A percentile compares a stretch with the other conserved stretches of the same genome.
These are phyloP conservation scores for Monosporascus sp. DNA, from an alignment of 2,329 filamentous ascomycete genomes.

Conservation along the genomic window DNA sequence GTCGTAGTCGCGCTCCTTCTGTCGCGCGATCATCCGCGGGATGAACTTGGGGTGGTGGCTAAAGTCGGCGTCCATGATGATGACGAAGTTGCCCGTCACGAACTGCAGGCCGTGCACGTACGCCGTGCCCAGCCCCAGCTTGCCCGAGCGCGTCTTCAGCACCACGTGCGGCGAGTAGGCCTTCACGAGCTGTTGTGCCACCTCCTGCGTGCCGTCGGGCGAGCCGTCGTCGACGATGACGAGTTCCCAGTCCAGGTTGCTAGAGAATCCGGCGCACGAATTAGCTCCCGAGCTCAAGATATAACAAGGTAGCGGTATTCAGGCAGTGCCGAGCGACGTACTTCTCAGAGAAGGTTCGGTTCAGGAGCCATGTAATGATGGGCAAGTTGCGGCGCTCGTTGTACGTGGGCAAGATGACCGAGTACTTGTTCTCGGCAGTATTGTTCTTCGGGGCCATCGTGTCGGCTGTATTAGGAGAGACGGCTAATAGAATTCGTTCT, in stretches of 20 bases:
- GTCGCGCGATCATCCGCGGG: conserved; percentile 81
- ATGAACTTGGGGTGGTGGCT: conserved; percentile 99
- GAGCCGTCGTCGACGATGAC: conserved; percentile 98
- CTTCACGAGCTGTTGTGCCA: conserved; percentile 85
- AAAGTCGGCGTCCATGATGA: conserved; percentile 99
- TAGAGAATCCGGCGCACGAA: conserved; percentile 31
- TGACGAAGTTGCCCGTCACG: conserved; percentile 86
- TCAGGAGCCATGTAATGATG: conserved; percentile 90
- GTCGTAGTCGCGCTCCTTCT: conserved; percentile 76
- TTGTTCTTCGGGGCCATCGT: conserved; percentile 45
- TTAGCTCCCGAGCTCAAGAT: conserved; percentile 7
- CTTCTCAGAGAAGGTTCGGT: conserved; percentile 87
- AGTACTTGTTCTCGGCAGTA: conserved; percentile 70
- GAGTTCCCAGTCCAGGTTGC: conserved; percentile 93
- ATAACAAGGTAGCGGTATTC: background rate
- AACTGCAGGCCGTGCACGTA: conserved; percentile 94
- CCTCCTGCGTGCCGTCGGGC: conserved; percentile 87
- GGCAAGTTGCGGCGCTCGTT: conserved; percentile 97
- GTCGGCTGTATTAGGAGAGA: conserved; percentile 1
- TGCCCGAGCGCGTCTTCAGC: conserved; percentile 85
- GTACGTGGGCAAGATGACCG: conserved; percentile 95
- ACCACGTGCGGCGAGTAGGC: conserved; percentile 76
- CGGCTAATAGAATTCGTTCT: background rate
- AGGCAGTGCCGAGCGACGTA: conserved; percentile 38
- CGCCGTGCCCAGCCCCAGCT: conserved; percentile 93